These are phyloP conservation scores for Prunus dulcis DNA, from an alignment of 306 rosid genomes.

Conservation along the genomic window DNA sequence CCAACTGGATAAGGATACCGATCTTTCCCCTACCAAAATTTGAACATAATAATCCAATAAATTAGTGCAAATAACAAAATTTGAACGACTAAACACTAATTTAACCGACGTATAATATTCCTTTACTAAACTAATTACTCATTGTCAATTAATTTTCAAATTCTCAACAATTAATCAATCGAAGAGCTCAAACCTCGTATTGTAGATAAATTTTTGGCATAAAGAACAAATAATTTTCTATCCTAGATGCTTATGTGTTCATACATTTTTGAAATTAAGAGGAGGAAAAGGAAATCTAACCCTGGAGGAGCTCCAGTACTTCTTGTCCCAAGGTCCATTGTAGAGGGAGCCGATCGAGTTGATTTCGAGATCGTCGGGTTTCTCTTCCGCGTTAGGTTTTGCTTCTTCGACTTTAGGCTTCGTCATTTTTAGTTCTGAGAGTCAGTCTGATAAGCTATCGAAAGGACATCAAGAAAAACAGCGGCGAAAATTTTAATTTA, in stretches of 20 bases:
- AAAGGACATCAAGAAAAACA: not conserved
- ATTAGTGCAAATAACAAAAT: not conserved
- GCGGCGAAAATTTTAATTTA: not conserved
- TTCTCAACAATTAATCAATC: not conserved
- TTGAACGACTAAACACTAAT: not conserved
- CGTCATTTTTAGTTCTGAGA: constrained; percentile 21
- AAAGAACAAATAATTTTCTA: no score
- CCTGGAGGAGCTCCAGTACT: constrained; percentile 94
- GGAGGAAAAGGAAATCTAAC: constrained; percentile 34
- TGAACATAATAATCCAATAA: no score
- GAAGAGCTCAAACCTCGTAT: not conserved
- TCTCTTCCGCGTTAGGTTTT: constrained; percentile 11
- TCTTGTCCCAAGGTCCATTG: constrained; percentile 79
- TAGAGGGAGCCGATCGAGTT: constrained; percentile 75
- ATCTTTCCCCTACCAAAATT: constrained; percentile 44
- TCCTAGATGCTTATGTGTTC: no score
- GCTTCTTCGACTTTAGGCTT: constrained; percentile 27
- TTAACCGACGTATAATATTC: not conserved
- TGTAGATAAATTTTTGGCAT: no score
- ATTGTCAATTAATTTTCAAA: not conserved
- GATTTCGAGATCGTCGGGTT: constrained; percentile 62
- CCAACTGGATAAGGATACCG: constrained; percentile 92
- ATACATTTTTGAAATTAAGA: not conserved
- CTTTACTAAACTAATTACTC: not conserved
- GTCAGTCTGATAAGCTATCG: not conserved